Base-by-base conservation (phyloP, 768 basidiomycete genomes). In the Russula virescens region DNA sequence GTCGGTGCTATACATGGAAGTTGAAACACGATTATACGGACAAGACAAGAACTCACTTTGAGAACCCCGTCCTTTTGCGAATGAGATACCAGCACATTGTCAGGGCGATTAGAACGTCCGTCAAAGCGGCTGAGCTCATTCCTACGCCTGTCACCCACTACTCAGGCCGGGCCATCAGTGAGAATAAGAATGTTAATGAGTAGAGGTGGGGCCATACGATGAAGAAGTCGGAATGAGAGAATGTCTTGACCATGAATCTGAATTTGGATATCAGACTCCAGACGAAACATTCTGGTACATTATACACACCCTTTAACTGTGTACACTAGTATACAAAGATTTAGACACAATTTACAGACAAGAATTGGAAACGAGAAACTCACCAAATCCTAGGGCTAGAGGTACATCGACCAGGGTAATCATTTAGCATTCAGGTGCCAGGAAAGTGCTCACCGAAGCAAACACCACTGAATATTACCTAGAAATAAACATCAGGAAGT, bases 91-190 rank as follows among this genome's bases (percentile, higher is more conserved):
- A 81, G 66, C 79, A 81, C 57, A 83, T 74, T 11, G 79, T 72
- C 51, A 72, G 62, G 3, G 81, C 82, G 51, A 82, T 81, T 59
- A 81, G 71, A 61, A 80, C 72, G 65, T 83, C 81, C 10, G 80
- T 76, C n/a, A 75, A 76, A n/a, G 79, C 78, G 23, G 79, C 79
- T 58, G 77, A 76, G 43, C 79, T 78, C 11, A 73, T 28, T 0
- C 80, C 82, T 28, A 75, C 66, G 65, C 76, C 78, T 13, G 80
- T 79, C 19, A 82, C 75, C 82, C 82, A 82, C 81, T 77, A 58
- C 31, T 19, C 42, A 19, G 18, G 18, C 35, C 8, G 11, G 18
- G 23, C 23, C 14, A 18, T 49, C 14, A 58, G 46, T 14, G 23
- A 4, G 8, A 7, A 5, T 35, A 38, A 45, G 50, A n/a, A n/a